Evolutionary conservation across 331 rosid species (phyloP).

Genomic region (Acacia pycnantha): DNA sequence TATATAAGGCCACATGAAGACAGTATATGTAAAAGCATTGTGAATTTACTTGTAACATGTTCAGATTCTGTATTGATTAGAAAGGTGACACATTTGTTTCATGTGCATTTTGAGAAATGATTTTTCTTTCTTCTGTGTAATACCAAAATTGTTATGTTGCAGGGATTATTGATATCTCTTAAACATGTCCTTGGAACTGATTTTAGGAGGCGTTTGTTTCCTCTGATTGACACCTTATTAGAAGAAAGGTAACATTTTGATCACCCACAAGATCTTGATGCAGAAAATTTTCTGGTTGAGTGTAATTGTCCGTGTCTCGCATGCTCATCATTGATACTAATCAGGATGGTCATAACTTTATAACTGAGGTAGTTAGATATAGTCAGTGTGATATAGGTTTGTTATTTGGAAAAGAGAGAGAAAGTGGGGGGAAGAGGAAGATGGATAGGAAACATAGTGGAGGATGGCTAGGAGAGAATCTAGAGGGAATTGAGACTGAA

Average conservation of each 20-base stretch:
- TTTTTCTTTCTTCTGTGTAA: neutral
- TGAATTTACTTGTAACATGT: slow-evolving; percentile 95
- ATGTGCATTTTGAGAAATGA: slow-evolving; percentile 7
- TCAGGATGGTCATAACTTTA: neutral
- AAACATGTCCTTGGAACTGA: slow-evolving; percentile 99
- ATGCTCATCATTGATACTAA: neutral
- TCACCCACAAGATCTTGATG: neutral
- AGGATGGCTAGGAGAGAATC: neutral
- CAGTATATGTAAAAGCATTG: slow-evolving; percentile 59
- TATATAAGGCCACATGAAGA: slow-evolving; percentile 90
- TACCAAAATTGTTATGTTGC: slow-evolving; percentile 32
- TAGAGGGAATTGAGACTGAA: neutral
- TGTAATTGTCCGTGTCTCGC: neutral
- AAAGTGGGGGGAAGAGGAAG: neutral
- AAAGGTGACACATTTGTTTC: slow-evolving; percentile 56
- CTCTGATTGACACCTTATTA: slow-evolving; percentile 88
- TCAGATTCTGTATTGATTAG: slow-evolving; percentile 94
- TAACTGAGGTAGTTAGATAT: neutral
- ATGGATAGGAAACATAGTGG: neutral
- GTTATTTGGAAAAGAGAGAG: neutral
- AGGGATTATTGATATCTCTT: slow-evolving; percentile 90
- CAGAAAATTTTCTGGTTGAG: neutral
- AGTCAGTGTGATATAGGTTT: neutral
- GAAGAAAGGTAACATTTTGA: slow-evolving; percentile 72
- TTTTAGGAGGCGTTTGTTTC: slow-evolving; percentile 97